Conservation (phyloP, 495 filamentous ascomycete genomes). For the Chaetomium tenue region DNA sequence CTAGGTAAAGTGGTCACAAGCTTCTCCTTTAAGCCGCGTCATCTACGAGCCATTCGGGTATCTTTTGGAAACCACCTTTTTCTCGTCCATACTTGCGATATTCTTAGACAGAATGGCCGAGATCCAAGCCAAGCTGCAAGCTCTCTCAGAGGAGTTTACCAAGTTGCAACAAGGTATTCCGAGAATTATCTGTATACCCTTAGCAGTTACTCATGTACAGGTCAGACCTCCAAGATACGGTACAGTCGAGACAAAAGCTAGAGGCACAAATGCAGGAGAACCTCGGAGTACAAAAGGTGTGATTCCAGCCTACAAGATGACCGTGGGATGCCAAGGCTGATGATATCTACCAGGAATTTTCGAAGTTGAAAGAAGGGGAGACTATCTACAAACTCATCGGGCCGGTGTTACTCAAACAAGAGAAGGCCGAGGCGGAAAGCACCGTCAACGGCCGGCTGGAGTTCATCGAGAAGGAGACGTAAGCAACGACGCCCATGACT, state of each 20-base stretch:
- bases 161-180: slow-evolving; percentile 72
- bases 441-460: slow-evolving; percentile 87
- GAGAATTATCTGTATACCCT: background rate
- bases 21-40: slow-evolving; percentile 6
- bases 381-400: slow-evolving; percentile 95
- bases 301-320: slow-evolving; percentile 13
- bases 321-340: slow-evolving; percentile 2
- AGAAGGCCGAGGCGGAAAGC: slow-evolving; percentile 79
- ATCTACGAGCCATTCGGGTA: background rate
- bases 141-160: slow-evolving; percentile 81
- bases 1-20: slow-evolving; percentile 9
- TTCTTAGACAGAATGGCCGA: slow-evolving; percentile 45
- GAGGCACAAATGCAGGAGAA: slow-evolving; percentile 95
- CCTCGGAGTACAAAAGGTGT: slow-evolving; percentile 75
- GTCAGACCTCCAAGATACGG: slow-evolving; percentile 69
- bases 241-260: slow-evolving; percentile 85
- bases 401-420: slow-evolving; percentile 91
- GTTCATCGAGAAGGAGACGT: slow-evolving; percentile 96
- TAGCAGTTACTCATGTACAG: slow-evolving; percentile 6
- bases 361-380: slow-evolving; percentile 68
- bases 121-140: slow-evolving; percentile 62
- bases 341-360: slow-evolving; percentile 66
- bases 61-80: background rate
- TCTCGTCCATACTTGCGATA: background rate
- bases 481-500: slow-evolving; percentile 7